Evolutionary conservation across 768 basidiomycete species (phyloP), one percentile per base, ranked within the genome.

Genomic region (Macrolepiota albuminosa): DNA sequence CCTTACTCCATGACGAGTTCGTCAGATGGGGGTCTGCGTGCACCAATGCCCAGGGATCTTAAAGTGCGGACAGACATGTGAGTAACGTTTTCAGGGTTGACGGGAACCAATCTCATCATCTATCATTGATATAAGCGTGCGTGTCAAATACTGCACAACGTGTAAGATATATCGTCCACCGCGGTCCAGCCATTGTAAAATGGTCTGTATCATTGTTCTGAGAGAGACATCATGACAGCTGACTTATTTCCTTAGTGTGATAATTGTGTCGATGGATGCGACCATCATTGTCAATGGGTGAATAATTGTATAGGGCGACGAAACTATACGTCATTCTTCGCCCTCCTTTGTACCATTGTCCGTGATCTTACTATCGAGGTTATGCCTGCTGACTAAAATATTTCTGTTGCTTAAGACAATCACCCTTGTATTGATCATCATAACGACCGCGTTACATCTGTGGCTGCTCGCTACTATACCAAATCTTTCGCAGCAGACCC

Each of bases 221-320:
- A 45, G 52, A 13, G 14, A 45, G 33, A 37, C 61, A 58, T 45
- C 36, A 47, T 51, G 61, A 37, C 57, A 37, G 39, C 39, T 31
- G 55, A 2, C 10, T 46, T 4, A n/a, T 54, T 42, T 1, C 2
- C 0, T 33, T 39, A 95, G 90, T 99, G 96, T 70, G 93, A 97
- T 66, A 98, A 98, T 69, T 99, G 96, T 68, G 93, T 98, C 16
- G 95, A 98, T 64, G 88, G 88, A 10, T 98, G 95, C 64, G 95
- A 96, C 71, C 91, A 95, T 69, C 93, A 93, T 69, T 91, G 88
- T 63, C 87, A 88, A 69, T 91, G 88, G 89, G 85, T 99, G 21
- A 97, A 98, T 71, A 97, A 94, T 70, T 98, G 97, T 70, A 83
- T 99, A 43, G 97, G 97, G 7, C 84, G 93, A 43, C 87, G 95